A percentile compares a stretch with the other conserved stretches of the same genome.
These are phyloP conservation scores for Acephala macrosclerotiorum DNA, from an alignment of 2,329 filamentous ascomycete genomes.

Conservation along the genomic window DNA sequence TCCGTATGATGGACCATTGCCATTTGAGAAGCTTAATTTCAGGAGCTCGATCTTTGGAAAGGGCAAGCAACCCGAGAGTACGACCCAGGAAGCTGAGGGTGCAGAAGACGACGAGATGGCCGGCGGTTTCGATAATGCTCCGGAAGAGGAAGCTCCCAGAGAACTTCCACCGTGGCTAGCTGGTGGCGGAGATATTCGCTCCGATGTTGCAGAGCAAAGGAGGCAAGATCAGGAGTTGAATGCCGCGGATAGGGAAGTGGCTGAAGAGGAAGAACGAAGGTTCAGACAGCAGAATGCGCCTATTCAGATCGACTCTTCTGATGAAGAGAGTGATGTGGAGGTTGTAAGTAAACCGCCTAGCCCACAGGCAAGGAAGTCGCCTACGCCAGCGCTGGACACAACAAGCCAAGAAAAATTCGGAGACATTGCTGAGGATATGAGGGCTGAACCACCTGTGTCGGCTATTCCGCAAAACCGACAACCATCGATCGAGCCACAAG, in stretches of 20 bases:
- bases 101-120: conserved; percentile 39
- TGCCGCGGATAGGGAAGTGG: conserved; percentile 66
- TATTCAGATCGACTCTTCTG: conserved; percentile 69
- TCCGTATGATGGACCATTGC: conserved; percentile 80
- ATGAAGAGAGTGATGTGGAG: conserved; percentile 62
- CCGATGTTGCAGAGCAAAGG: conserved; percentile 65
- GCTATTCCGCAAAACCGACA: conserved; percentile 39
- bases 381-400: neutral
- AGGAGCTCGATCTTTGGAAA: conserved; percentile 65
- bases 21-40: conserved; percentile 86
- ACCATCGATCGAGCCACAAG: conserved; percentile 10
- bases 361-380: neutral
- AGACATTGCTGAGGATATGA: conserved; percentile 44
- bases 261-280: conserved; percentile 61
- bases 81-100: conserved; percentile 30
- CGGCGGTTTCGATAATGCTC: conserved; percentile 49
- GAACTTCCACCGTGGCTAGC: conserved; percentile 80
- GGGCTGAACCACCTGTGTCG: conserved; percentile 34
- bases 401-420: conserved; percentile 23
- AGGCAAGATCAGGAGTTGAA: conserved; percentile 66
- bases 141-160: conserved; percentile 44
- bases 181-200: conserved; percentile 69
- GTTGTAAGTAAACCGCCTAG: conserved; percentile 58
- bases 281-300: conserved; percentile 57
- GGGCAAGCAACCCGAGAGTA: conserved; percentile 31